Conservation (phyloP, 805 yeast genomes). For the Wickerhamiella bombiphila region DNA sequence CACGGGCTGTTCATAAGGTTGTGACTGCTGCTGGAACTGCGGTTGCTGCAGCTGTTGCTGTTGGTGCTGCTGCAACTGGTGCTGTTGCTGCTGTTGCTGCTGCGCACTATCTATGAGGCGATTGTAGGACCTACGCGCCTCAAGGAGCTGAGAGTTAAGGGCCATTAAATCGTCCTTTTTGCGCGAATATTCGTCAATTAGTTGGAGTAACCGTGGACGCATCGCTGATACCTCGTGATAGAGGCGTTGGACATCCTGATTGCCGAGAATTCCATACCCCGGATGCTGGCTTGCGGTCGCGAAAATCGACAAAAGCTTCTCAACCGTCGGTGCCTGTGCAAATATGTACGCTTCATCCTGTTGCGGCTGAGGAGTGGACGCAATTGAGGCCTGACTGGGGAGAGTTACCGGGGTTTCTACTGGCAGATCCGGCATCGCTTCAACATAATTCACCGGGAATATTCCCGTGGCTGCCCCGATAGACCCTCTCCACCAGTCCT, state of each 20-base stretch:
- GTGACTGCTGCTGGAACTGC: constrained; percentile 3
- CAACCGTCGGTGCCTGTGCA: constrained; percentile 45
- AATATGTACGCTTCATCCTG: constrained; percentile 40
- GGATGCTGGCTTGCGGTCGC: constrained; percentile 25
- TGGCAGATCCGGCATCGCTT: constrained; percentile 5
- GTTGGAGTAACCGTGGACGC: constrained; percentile 57
- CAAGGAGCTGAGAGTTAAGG: constrained; percentile 53
- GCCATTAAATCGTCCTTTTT: constrained; percentile 64
- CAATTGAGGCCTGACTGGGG: neutral
- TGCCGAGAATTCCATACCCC: constrained; percentile 28
- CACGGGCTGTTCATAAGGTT: constrained; percentile 1
- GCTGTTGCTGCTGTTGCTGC: neutral
- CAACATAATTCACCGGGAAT: constrained; percentile 82
- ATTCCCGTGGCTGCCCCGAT: constrained; percentile 70
- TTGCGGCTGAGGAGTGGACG: neutral
- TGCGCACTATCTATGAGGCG: constrained; percentile 36
- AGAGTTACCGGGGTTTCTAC: neutral
- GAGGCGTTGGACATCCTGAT: constrained; percentile 56
- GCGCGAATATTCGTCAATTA: constrained; percentile 63
- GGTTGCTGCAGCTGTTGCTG: neutral
- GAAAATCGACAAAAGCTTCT: constrained; percentile 47
- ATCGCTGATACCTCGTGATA: constrained; percentile 61
- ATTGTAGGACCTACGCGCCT: constrained; percentile 57
- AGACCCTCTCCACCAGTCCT: constrained; percentile 94
- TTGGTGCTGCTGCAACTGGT: constrained; percentile 1